Evolutionary conservation across 1,139 yeast genomes (phyloP).

Genomic region (Protomyces gravidus): DNA sequence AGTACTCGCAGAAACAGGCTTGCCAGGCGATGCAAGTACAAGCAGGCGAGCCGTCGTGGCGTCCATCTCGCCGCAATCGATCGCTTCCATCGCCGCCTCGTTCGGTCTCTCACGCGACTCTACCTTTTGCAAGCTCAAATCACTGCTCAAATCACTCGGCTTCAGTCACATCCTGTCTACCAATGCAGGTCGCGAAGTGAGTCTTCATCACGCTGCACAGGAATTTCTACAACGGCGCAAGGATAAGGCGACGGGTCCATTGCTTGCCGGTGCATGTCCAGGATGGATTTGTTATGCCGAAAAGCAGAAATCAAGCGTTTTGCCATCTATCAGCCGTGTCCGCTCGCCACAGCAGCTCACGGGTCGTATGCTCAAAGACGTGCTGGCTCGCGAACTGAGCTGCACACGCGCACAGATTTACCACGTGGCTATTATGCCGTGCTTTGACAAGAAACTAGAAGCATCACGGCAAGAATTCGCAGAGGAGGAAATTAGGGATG

Average conservation of each 20-base stretch:
- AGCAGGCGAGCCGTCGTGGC: conserved; percentile 53
- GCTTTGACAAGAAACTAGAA: conserved; percentile 92
- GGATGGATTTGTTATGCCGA: conserved; percentile 97
- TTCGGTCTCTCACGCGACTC: conserved; percentile 51
- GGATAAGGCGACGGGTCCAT: conserved; percentile 43
- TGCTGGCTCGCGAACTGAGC: conserved; percentile 47
- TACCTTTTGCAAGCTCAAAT: conserved; percentile 58
- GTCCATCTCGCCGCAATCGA: conserved; percentile 78
- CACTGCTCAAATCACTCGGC: conserved; percentile 60
- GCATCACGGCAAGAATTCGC: conserved; percentile 75
- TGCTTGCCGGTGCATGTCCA: conserved; percentile 73
- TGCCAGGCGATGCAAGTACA: conserved; percentile 30
- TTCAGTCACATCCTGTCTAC: conserved; percentile 78
- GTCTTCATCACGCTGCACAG: conserved; percentile 58
- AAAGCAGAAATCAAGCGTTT: conserved; percentile 82
- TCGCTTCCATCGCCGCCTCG: conserved; percentile 77
- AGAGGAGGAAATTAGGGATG: conserved; percentile 51
- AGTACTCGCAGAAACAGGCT: conserved; percentile 41
- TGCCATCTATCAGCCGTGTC: conserved; percentile 54
- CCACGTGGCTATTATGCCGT: conserved; percentile 89
- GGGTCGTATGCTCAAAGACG: conserved; percentile 66
- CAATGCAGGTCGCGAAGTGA: conserved; percentile 69
- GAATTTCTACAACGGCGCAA: conserved; percentile 42
- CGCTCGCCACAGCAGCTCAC: conserved; percentile 94
- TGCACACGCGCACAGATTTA: conserved; percentile 49